Base-by-base conservation (phyloP, 768 basidiomycete species). In the Russula virescens region DNA sequence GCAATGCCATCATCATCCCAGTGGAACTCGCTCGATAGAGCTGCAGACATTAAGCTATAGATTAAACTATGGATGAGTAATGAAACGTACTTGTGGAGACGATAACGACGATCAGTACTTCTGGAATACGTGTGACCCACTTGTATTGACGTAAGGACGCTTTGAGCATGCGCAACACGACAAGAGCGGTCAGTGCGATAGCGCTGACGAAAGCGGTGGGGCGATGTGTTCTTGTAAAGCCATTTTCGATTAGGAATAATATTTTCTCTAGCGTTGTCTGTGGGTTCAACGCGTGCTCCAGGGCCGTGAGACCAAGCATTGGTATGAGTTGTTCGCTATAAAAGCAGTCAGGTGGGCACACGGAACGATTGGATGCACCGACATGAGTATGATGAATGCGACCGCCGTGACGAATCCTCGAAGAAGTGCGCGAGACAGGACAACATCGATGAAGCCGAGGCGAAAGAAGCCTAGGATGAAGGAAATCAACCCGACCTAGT, bases 391-490 rank as follows among this genome's bases (percentile, higher is more conserved):
- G 47, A 98, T 87, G 8, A 89, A 80, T 1, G 88, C 91, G 28
- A 94, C 81, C 18, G 94, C 92, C 1, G 87, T 85, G 49, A 96
- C 83, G 71, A 96, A 95, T 3, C 94, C 94, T 31, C 91, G 82
- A 58, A 96, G 79, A 16, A 96, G 79, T 4, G 94, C 91, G 56
- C 93, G 86, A 68, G 91, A 93, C 31, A 98, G 81, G 6, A 96
- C 89, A 14, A 96, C 94, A 71, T 98, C 95, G 57, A 96, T 84
- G 74, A 96, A 96, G 2, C 94, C 94, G 11, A 98, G 78, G 26
- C 93, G 81, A 71, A 95, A 87, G 68, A 96, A 83, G 3, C 95
- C 95, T 34, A 97, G 80, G 26, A 89, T 72, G 63, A 91, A 93
- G 1, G 92, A 87, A 66, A 97, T 88, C 35, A 95, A 68, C 43